Base-by-base conservation (phyloP, 1,284 basidiomycete species). In the Moesziomyces globuligerus region DNA sequence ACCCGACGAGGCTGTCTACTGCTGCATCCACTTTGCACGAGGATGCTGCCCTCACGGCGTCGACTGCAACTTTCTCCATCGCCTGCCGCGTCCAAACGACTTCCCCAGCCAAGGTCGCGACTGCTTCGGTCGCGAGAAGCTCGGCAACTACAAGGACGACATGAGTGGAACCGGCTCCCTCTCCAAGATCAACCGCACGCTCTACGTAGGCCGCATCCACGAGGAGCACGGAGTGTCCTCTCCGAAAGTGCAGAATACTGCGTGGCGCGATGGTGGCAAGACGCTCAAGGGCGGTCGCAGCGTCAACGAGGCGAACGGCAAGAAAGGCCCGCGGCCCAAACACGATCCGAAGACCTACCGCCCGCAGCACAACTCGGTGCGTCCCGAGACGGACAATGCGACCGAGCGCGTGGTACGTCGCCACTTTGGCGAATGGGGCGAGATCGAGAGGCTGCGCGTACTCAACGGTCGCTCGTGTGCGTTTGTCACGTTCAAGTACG, bases 81-180 rank as follows among this genome's bases (percentile, higher is more conserved):
- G 88, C 38, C 88, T 92, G 56, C 87, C 89, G 0, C 65, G 77
- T 81, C 85, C 49, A 85, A 86, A 84, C 56, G 86, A 88, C 23
- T 85, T 94, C 7, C 91, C 93, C 0, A 94, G 98, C 83, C 90
- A 90, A 44, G 93, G 93, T 5, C 91, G 94, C 81, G 95, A 99
- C 83, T 94, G 93, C 82, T 99, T 99, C 81, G 94, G 93, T 0
- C 87, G 95, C 52, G 94, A 97, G 85, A 98, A 98, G 85, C 96
- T 97, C 83, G 87, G 94, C 1, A 93, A 94, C 83, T 99, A 98
- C 84, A 87, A 95, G 70, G 95, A 99, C 83, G 96, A 99, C 84
- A 98, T 99, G 95, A 96, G 95, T 74, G 95, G 95, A 83, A 95
- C 98, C 23, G 95, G 95, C 20, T 93, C 91, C 53, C 97, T 98